Percentiles rank a stretch among this genome's conserved stretches.
Conservation (phyloP, 2,329 filamentous ascomycete species). For the Hypoxylon sp. region DNA sequence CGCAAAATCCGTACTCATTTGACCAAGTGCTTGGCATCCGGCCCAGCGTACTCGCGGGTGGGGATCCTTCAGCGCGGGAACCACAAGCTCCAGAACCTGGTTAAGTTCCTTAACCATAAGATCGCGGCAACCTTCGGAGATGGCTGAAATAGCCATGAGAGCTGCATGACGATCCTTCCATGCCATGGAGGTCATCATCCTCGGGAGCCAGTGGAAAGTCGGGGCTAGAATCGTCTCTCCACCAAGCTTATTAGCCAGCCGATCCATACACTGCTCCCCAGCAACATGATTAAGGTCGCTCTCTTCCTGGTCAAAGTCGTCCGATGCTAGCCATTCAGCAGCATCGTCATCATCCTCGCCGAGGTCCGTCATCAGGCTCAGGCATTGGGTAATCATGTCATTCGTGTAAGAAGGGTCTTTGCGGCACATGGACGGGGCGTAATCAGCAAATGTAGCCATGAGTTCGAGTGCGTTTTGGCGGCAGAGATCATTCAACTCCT, state of each 20-base stretch:
- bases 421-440: constrained; percentile 92
- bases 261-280: constrained; percentile 98
- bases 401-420: constrained; percentile 92
- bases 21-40: constrained; percentile 97
- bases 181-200: constrained; percentile 95
- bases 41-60: constrained; percentile 97
- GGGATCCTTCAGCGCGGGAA: constrained; percentile 88
- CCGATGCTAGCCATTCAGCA: constrained; percentile 90
- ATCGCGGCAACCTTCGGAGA: constrained; percentile 96
- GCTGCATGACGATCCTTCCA: constrained; percentile 98
- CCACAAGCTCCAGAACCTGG: constrained; percentile 94
- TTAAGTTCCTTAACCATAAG: constrained; percentile 95
- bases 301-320: constrained; percentile 96
- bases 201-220: constrained; percentile 95
- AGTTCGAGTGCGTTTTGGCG: constrained; percentile 96
- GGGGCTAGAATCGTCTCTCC: constrained; percentile 92
- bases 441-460: constrained; percentile 98
- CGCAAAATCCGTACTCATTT: constrained; percentile 99
- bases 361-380: constrained; percentile 98
- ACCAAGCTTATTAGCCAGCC: constrained; percentile 95
- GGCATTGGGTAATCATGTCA: constrained; percentile 98
- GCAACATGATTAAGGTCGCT: constrained; percentile 98
- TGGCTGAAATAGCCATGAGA: constrained; percentile 98
- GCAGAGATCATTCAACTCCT: constrained; percentile 90
- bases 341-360: constrained; percentile 96